Conservation (phyloP, 805 yeast species). For the Lipomyces lipofer region DNA sequence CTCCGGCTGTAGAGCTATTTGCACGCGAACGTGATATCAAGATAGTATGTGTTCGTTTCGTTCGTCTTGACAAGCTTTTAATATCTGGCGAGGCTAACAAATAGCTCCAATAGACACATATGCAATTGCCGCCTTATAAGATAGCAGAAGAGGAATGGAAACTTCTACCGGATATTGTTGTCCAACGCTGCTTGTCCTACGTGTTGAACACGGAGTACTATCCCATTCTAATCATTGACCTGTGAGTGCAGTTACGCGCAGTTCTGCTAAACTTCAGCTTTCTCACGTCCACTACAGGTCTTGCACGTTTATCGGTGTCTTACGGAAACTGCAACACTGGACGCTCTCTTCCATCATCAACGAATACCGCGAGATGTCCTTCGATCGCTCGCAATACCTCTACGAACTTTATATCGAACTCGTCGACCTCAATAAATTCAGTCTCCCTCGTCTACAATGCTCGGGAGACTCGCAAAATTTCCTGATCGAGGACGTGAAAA, state of each 20-base stretch:
- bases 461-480: conserved; percentile 48
- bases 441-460: conserved; percentile 40
- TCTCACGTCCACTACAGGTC: conserved; percentile 41
- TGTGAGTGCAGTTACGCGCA: no score
- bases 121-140: conserved; percentile 28
- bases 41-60: conserved; percentile 36
- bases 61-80: background rate
- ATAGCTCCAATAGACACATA: conserved; percentile 13
- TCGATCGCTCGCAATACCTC: conserved; percentile 70
- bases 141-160: conserved; percentile 60
- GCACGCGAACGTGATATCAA: conserved; percentile 48
- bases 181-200: conserved; percentile 65
- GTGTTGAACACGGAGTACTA: conserved; percentile 62
- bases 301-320: conserved; percentile 73
- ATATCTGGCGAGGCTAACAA: background rate
- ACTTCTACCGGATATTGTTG: conserved; percentile 66
- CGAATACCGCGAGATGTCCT: conserved; percentile 78
- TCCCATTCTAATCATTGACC: conserved; percentile 74
- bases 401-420: conserved; percentile 83
- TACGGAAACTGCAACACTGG: conserved; percentile 87
- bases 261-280: background rate
- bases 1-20: conserved; percentile 66
- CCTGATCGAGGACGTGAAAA: background rate
- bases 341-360: conserved; percentile 77
- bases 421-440: conserved; percentile 46